Conservation (phyloP, 1,139 yeast genomes). For the Diutina ranongensis region DNA sequence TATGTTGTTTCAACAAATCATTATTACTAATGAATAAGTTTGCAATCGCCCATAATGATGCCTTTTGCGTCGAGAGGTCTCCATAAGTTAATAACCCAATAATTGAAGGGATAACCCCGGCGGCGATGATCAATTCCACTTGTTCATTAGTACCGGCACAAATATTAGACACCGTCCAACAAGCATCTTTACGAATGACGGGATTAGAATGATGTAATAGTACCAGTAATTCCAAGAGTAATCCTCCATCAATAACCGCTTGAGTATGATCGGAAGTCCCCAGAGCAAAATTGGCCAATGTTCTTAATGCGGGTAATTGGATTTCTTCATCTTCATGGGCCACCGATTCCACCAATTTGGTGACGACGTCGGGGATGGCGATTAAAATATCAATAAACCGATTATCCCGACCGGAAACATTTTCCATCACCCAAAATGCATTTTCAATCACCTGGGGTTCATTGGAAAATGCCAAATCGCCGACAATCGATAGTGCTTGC, state of each 20-base stretch:
- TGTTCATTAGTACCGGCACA: neutral
- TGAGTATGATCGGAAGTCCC: constrained; percentile 94
- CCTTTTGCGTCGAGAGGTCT: constrained; percentile 92
- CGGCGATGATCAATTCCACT: neutral
- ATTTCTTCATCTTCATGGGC: neutral
- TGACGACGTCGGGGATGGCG: neutral
- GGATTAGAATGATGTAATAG: neutral
- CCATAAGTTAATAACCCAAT: constrained; percentile 71
- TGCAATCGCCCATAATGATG: constrained; percentile 99
- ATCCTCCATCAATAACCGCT: constrained; percentile 88
- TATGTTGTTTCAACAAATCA: neutral
- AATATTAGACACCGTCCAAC: constrained; percentile 1
- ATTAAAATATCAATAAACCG: neutral
- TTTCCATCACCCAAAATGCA: constrained; percentile 1
- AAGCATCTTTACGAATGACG: neutral
- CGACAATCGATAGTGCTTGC: neutral
- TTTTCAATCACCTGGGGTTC: constrained; percentile 2
- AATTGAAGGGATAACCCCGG: constrained; percentile 51
- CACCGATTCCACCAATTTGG: neutral
- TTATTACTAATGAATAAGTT: constrained; percentile 94
- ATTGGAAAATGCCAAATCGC: neutral
- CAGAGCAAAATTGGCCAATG: constrained; percentile 73
- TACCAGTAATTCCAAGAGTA: constrained; percentile 27
- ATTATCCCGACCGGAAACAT: neutral
- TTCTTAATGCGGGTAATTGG: neutral